Evolutionary conservation across 345 rosid genomes (phyloP).

Genomic region (Gossypium raimondii): DNA sequence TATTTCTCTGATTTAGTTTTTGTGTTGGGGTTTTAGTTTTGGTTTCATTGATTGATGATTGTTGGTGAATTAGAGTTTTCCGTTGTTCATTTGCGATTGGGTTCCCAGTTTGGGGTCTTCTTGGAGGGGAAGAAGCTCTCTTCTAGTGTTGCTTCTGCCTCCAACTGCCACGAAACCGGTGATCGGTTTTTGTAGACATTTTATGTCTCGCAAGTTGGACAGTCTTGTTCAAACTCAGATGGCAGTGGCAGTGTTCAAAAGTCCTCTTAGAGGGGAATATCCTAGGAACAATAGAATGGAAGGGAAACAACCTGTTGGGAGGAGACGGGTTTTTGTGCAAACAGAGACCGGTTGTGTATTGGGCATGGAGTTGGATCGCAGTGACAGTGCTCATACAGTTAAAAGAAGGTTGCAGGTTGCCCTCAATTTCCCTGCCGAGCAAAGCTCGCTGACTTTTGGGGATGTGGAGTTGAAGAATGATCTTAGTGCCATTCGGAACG

Average conservation of each 20-base stretch:
- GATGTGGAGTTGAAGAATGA: conserved; percentile 85
- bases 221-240: conserved; percentile 97
- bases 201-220: conserved; percentile 85
- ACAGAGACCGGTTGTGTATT: conserved; percentile 95
- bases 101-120: conserved; percentile 40
- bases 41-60: conserved; percentile 46
- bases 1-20: background rate
- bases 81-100: conserved; percentile 22
- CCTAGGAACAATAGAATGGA: conserved; percentile 51
- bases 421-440: conserved; percentile 74
- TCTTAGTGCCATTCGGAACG: conserved; percentile 80
- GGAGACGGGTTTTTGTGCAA: conserved; percentile 89
- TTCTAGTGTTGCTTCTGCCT: conserved; percentile 37
- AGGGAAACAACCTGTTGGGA: conserved; percentile 65
- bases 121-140: conserved; percentile 47
- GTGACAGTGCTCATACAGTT: conserved; percentile 88
- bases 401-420: conserved; percentile 94
- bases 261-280: conserved; percentile 65
- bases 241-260: conserved; percentile 81
- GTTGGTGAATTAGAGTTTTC: conserved; percentile 21
- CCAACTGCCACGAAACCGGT: conserved; percentile 25
- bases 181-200: conserved; percentile 34
- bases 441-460: conserved; percentile 77
- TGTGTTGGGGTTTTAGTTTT: conserved; percentile 23
- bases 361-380: conserved; percentile 97